These are phyloP conservation scores for Penicillium nucicola DNA, from an alignment of 495 filamentous ascomycete genomes.

Conservation along the genomic window DNA sequence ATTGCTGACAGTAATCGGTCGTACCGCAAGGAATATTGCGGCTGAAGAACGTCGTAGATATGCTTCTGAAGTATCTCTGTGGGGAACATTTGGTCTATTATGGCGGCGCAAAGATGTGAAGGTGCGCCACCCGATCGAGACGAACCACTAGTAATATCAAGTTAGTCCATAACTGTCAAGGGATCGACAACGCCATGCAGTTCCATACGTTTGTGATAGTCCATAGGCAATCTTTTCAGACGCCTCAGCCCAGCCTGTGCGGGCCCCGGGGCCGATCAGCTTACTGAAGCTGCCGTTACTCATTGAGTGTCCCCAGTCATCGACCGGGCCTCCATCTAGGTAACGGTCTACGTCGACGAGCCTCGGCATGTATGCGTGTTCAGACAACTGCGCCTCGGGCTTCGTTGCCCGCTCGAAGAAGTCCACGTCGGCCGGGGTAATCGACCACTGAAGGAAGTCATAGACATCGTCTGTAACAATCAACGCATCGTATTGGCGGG, in stretches of 20 bases:
- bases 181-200: background rate
- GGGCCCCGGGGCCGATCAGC: conserved; percentile 70
- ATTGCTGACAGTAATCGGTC: conserved; percentile 52
- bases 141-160: conserved; percentile 48
- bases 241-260: conserved; percentile 82
- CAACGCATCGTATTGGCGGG: conserved; percentile 70
- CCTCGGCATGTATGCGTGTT: conserved; percentile 57
- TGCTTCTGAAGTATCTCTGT: conserved; percentile 48
- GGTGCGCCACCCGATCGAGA: conserved; percentile 74
- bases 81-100: conserved; percentile 58
- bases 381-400: conserved; percentile 14
- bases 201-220: conserved; percentile 59
- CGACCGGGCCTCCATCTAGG: conserved; percentile 51
- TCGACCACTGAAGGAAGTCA: conserved; percentile 75
- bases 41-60: conserved; percentile 46
- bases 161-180: conserved; percentile 3
- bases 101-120: conserved; percentile 64
- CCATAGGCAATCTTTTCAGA: conserved; percentile 64
- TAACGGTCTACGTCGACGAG: conserved; percentile 73
- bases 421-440: conserved; percentile 37
- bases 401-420: conserved; percentile 68
- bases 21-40: conserved; percentile 57
- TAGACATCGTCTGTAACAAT: conserved; percentile 90
- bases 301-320: conserved; percentile 69
- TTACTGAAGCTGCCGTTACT: conserved; percentile 87